These are phyloP conservation scores for Fusarium redolens DNA, from an alignment of 2,329 filamentous ascomycete species.

Conservation along the genomic window DNA sequence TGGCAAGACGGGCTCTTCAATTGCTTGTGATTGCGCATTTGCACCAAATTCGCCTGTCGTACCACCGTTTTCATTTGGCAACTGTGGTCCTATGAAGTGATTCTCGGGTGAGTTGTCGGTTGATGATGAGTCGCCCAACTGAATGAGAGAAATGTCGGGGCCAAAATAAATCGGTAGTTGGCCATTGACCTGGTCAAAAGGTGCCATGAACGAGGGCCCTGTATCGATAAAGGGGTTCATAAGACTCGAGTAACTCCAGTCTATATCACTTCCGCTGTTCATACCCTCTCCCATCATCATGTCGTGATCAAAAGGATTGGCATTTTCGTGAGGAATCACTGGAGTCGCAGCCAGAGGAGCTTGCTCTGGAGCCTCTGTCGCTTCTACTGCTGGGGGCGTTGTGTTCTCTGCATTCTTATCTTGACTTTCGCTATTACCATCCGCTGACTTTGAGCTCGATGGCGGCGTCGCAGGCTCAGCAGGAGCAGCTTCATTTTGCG, in stretches of 20 bases:
- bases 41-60: fast-evolving
- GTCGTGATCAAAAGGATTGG: background rate
- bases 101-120: background rate
- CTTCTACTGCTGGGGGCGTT: background rate
- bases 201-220: background rate
- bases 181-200: background rate
- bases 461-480: background rate
- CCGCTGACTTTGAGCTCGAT: background rate
- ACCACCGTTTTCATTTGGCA: background rate
- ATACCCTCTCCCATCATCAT: background rate
- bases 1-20: background rate
- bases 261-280: background rate
- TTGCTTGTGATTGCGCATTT: background rate
- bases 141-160: background rate
- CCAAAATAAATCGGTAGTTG: background rate
- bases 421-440: background rate
- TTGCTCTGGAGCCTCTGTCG: background rate
- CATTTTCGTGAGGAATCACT: background rate
- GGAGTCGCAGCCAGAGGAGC: background rate
- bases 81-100: background rate
- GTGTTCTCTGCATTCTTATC: fast-evolving
- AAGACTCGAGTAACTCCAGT: background rate
- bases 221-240: background rate
- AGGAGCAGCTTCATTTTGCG: background rate
- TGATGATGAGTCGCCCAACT: background rate